phyloP scores from a whole-genome alignment of 352 stramenopile genomes.

The Bremia lactucae region DNA sequence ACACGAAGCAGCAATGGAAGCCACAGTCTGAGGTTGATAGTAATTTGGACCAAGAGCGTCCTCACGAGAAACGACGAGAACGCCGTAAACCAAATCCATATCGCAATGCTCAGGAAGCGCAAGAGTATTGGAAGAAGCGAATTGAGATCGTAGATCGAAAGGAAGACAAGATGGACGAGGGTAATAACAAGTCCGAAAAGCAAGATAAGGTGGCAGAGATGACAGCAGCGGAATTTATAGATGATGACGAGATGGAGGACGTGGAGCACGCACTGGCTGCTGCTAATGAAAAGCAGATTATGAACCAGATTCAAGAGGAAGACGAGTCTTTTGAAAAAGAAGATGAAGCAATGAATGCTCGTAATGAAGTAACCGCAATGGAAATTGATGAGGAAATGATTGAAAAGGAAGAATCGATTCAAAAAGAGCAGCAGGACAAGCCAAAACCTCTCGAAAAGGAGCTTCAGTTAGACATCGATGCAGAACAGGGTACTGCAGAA shows the following conservation, averaged over 20 bases:
- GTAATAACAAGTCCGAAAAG: slow-evolving; percentile 27
- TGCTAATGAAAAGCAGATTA: slow-evolving; percentile 55
- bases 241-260: slow-evolving; percentile 54
- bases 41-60: slow-evolving; percentile 31
- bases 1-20: slow-evolving; percentile 49
- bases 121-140: slow-evolving; percentile 96
- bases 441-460: slow-evolving; percentile 24
- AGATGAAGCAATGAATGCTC: slow-evolving; percentile 27
- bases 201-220: slow-evolving; percentile 28
- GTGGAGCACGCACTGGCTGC: slow-evolving; percentile 53
- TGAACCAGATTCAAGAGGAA: slow-evolving; percentile 46
- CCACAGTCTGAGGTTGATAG: slow-evolving; percentile 33
- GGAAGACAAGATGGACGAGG: slow-evolving; percentile 28
- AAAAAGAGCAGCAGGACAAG: slow-evolving; percentile 25
- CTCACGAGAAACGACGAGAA: slow-evolving; percentile 67
- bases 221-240: slow-evolving; percentile 53
- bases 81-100: slow-evolving; percentile 91
- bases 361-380: slow-evolving; percentile 42
- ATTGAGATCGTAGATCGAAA: slow-evolving; percentile 81
- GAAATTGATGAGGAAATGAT: slow-evolving; percentile 51
- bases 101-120: slow-evolving; percentile 88
- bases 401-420: slow-evolving; percentile 18
- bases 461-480: slow-evolving; percentile 8
- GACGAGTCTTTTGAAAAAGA: slow-evolving; percentile 25
- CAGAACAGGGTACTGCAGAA: slow-evolving; percentile 11